Evolutionary conservation across 208 protist genomes (phyloP), one percentile per base, ranked within the genome.

Genomic region (Acanthamoeba castellanii): DNA sequence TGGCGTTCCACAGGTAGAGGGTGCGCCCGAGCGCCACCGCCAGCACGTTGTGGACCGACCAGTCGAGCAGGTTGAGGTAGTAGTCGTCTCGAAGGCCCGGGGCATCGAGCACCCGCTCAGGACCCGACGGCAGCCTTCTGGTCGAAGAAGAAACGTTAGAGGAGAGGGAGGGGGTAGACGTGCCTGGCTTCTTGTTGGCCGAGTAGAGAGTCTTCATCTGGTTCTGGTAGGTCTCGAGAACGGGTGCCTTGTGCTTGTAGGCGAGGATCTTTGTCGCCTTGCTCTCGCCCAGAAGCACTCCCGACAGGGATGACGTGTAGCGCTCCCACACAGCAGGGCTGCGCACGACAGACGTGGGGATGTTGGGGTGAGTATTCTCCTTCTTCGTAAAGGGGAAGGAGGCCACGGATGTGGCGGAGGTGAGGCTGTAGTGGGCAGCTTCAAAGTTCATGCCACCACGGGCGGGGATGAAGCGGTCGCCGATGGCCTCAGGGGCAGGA

Each of bases 1-100:
- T 97, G 27, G 99, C 98, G 96, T 99, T 98, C 99, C 99, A 99
- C 32, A 99, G 94, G 96, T 99, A 99, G 30, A 99, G 98, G 14
- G 97, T 96, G 30, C 96, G 95, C 90, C 98, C 98, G n/a, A 99
- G 98, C 57, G 98, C 99, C 34, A 99, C 99, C 30, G 98, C 98
- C 16, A 99, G 96, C 11, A 99, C 84, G 95, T 99, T 98, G 34
- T 96, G 96, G 30, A 92, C 94, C 66, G 96, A 98, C 99, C 99
- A 99, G 45, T 47, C 45, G 45, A 47, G 45, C 45, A 47, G 45
- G 45, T 47, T 47, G 45, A 47, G 45, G 45, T 99, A 99, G 95
- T 99, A 99, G 97, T 99, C 99, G 94, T 99, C 99, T 76, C 99
- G 95, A 84, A 99, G 97, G 89, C 99, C 99, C 2, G 99, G 99